Evolutionary conservation across 768 basidiomycete genomes (phyloP).

Genomic region (Mycena galopus): DNA sequence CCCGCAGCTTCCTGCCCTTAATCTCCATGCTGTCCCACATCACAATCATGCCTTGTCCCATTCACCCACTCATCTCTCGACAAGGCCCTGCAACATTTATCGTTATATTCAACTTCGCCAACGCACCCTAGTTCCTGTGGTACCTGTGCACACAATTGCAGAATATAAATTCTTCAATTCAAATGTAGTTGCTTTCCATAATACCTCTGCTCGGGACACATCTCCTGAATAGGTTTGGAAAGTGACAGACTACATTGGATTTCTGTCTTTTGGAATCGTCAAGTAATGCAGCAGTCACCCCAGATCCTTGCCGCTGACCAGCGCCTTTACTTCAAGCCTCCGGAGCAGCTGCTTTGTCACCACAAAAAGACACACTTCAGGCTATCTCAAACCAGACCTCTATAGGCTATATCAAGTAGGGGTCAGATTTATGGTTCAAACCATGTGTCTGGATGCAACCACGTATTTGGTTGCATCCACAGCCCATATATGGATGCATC

Average conservation of each 20-base stretch:
- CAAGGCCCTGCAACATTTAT: neutral
- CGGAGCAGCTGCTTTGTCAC: neutral
- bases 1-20: neutral
- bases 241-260: neutral
- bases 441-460: too few species aligned
- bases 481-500: too few species aligned
- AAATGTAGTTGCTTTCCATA: neutral
- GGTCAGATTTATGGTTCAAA: too few species aligned
- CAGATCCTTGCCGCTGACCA: neutral
- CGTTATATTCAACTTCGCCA: neutral
- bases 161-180: neutral
- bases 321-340: neutral
- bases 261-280: neutral
- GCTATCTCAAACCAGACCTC: too few species aligned
- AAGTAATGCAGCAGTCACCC: neutral
- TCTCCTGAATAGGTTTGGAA: neutral
- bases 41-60: neutral
- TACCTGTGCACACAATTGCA: neutral
- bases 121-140: neutral
- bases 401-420: too few species aligned
- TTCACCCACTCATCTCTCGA: neutral
- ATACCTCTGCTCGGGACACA: neutral
- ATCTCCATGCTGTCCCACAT: neutral
- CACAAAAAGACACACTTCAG: neutral
- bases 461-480: too few species aligned